Base-by-base conservation (phyloP, 495 filamentous ascomycete species). In the Penicillium psychrofluorescens region DNA sequence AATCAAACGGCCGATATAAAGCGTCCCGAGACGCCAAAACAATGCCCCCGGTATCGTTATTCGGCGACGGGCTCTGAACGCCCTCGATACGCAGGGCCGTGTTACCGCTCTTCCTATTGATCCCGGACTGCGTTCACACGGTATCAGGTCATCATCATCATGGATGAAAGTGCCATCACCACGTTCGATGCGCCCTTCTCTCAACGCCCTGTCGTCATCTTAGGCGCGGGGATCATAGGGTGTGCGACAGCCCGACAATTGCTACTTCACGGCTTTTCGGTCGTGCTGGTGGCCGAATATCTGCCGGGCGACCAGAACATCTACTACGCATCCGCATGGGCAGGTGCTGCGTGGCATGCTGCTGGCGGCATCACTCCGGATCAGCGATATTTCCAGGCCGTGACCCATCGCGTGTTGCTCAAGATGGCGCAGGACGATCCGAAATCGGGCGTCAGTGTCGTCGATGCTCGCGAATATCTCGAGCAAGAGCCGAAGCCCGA, bases 261-360 rank as follows among this genome's bases (percentile, higher is more conserved):
- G 8, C 44, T 71, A 1, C 51, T 53, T 9, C 53, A 53, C n/a
- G 68, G 68, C 1, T 70, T 71, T 43, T 49, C 59, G 4, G 66
- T 71, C 2, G 51, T 56, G 7, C 22, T 71, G 40, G 63, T 71
- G 8, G 68, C 64, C 8, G 68, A 71, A 43, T 68, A 61, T 46
- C 50, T 71, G 5, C 68, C 68, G 0, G 68, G 68, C 13, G 66
- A 71, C 38, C 57, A 68, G 43, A 54, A 56, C 35, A 63, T 68
- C n/a, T 46, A 56, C 29, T 71, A 71, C 46, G 66, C 68, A 14
- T 71, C 68, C 7, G 68, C 68, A 10, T 71, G 68, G 68, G 68
- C 68, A 11, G 68, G 68, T 11, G 68, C 66, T 11, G 68, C 66
- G 40, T 71, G 68, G 68, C 68, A 71, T 52, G 60, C 68, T 4